These are phyloP conservation scores for Chalciporus piperatus DNA, from an alignment of 768 basidiomycete genomes.

Conservation along the genomic window DNA sequence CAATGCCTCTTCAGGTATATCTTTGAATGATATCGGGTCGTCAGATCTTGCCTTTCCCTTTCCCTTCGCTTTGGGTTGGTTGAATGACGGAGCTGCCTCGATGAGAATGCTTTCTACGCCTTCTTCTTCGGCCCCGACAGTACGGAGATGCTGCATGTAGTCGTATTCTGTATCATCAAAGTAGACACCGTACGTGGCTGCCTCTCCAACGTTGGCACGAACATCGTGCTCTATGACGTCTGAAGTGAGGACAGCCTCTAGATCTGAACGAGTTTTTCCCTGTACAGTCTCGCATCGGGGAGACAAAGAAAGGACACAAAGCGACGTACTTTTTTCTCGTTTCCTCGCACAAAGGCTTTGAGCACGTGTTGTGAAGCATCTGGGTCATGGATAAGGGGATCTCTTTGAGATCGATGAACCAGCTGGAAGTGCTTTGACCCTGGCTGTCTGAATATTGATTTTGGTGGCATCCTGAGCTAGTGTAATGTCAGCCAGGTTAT, in stretches of 20 bases:
- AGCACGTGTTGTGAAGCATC: constrained; percentile 89
- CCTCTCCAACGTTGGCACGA: constrained; percentile 75
- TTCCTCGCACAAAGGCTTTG: constrained; percentile 73
- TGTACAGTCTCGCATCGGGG: constrained; percentile 30
- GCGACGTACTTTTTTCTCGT: constrained; percentile 57
- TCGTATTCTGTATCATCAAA: constrained; percentile 97
- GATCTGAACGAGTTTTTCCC: constrained; percentile 81
- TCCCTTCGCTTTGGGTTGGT: constrained; percentile 26
- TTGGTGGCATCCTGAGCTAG: constrained; percentile 58
- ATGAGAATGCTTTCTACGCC: constrained; percentile 80
- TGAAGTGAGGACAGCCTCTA: constrained; percentile 56
- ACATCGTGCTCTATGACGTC: constrained; percentile 47
- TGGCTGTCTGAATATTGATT: constrained; percentile 87
- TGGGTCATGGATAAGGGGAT: constrained; percentile 92
- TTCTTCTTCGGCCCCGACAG: constrained; percentile 72
- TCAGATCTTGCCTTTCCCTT: constrained; percentile 40
- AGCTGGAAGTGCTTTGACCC: constrained; percentile 94
- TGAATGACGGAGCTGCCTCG: constrained; percentile 59
- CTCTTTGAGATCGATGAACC: constrained; percentile 92
- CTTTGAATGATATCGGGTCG: constrained; percentile 42
- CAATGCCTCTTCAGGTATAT: constrained; percentile 67
- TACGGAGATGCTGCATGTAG: constrained; percentile 94
- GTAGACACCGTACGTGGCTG: constrained; percentile 84
- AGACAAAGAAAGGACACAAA: background rate
- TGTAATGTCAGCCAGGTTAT: background rate